These are phyloP conservation scores for Trichosporon sp. DNA, from an alignment of 1,284 basidiomycete species.

Conservation along the genomic window DNA sequence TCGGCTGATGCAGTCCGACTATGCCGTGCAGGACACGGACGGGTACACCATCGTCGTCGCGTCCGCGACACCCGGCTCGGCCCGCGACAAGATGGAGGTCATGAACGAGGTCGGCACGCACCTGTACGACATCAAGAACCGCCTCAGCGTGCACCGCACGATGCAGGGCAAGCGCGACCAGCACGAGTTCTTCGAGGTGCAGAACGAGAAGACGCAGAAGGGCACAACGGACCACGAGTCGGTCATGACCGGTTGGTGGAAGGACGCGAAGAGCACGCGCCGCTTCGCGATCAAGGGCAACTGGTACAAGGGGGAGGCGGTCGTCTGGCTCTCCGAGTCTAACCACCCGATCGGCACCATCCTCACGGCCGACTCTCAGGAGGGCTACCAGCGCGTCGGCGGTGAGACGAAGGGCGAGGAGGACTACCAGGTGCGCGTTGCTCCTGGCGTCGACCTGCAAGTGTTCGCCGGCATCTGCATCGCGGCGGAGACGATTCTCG, in stretches of 20 bases:
- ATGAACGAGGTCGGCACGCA: background rate
- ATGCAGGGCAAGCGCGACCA: slow-evolving; percentile 8
- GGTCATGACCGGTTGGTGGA: slow-evolving; percentile 7
- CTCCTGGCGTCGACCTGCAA: slow-evolving; percentile 11
- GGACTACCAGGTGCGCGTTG: background rate
- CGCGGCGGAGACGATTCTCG: slow-evolving; percentile 2
- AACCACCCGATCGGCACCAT: slow-evolving; percentile 11
- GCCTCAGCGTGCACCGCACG: slow-evolving; percentile 10
- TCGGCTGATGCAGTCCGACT: background rate
- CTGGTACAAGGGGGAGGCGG: slow-evolving; percentile 15
- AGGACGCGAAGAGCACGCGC: background rate
- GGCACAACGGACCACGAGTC: background rate
- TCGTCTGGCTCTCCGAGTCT: background rate
- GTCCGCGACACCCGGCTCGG: background rate
- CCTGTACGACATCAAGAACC: slow-evolving; percentile 11
- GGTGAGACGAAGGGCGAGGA: background rate
- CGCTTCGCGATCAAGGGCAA: slow-evolving; percentile 16
- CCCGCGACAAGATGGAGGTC: background rate
- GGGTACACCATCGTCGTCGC: background rate
- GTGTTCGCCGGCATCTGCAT: slow-evolving; percentile 16
- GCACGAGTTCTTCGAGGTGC: slow-evolving; percentile 1
- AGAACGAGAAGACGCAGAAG: slow-evolving; percentile 11
- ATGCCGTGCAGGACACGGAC: background rate
- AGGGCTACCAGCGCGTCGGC: background rate
- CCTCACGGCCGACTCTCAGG: background rate